Conservation (phyloP, 2,329 filamentous ascomycete genomes). For the Xylariaceae sp. region DNA sequence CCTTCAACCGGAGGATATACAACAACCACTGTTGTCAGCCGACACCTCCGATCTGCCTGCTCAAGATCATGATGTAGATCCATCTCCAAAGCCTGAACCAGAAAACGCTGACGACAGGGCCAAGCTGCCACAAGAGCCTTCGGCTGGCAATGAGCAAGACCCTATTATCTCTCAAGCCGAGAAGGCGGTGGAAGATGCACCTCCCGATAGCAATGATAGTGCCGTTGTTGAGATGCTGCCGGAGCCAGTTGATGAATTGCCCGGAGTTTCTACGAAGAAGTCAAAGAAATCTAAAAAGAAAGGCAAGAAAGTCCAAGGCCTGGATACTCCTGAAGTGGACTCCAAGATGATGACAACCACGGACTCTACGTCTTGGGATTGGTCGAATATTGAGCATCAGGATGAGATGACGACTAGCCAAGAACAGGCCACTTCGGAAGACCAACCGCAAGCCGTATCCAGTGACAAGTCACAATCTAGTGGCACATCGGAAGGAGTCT, state of each 20-base stretch:
- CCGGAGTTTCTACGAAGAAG: constrained; percentile 32
- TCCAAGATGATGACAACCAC: constrained; percentile 1
- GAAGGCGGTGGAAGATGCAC: constrained; percentile 1
- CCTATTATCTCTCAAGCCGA: not conserved
- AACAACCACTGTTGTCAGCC: constrained; percentile 1
- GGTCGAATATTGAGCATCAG: constrained; percentile 21
- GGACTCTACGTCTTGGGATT: constrained; percentile 21
- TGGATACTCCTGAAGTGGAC: constrained; percentile 8
- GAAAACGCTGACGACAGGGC: not conserved
- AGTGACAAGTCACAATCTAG: constrained; percentile 1
- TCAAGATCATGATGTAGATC: constrained; percentile 1
- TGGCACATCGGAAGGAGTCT: constrained; percentile 2
- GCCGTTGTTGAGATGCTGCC: constrained; percentile 1
- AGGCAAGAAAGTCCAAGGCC: constrained; percentile 9
- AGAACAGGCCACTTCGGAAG: constrained; percentile 4
- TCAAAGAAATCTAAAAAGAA: constrained; percentile 39
- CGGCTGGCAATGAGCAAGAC: constrained; percentile 1
- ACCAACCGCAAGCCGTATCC: constrained; percentile 1
- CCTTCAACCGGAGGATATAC: not conserved
- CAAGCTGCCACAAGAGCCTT: not conserved
- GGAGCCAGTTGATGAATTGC: constrained; percentile 18
- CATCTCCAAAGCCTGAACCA: not conserved
- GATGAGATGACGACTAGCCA: constrained; percentile 2
- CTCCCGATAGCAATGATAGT: constrained; percentile 4
- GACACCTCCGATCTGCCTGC: not conserved